Base-by-base conservation (phyloP, 1,284 basidiomycete genomes). In the Apiotrichum gracile region DNA sequence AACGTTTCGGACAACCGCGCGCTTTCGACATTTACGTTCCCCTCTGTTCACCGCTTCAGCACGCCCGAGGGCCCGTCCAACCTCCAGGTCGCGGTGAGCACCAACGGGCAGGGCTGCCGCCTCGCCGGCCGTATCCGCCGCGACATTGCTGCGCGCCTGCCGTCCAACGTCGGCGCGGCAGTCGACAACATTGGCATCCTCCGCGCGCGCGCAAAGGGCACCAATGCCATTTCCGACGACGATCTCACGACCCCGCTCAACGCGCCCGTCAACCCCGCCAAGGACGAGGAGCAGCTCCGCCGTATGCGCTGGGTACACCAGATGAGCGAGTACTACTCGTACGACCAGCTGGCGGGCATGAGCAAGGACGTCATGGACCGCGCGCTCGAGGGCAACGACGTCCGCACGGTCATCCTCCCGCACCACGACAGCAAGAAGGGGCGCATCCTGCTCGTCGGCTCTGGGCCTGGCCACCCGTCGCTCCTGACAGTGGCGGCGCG, bases 281-380 rank as follows among this genome's bases (percentile, higher is more conserved):
- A 54, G 33, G 44, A 35, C 25, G 48, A 48, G 25, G 58, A 58
- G 49, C 29, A 60, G 64, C 78, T 77, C 49, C 77, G 88, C 42
- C 78, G 86, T 24, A 86, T 91, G 82, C 83, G 85, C 72, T 93
- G 89, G 89, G 85, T 92, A 1, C 84, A 88, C 2, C 90, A 92
- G 71, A 82, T 92, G 65, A 91, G 88, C 78, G 91, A 97, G 72
- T 96, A 96, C 70, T 97, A 91, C 87, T 85, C 89, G 0, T 81
- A 93, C 46, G 81, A 86, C 21, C 83, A 83, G 49, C 80, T 97
- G 1, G 86, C 88, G 2, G 69, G 74, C 10, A 80, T 97, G 80
- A 78, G 80, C 7, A 78, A 82, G 24, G 70, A 71, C 19, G 87
- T 91, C 21, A 89, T 94, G 83, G 74, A 79, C 17, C 76, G 78